Base-by-base conservation (phyloP, 176 grass and related monocot species). In the Thinopyrum elongatum region DNA sequence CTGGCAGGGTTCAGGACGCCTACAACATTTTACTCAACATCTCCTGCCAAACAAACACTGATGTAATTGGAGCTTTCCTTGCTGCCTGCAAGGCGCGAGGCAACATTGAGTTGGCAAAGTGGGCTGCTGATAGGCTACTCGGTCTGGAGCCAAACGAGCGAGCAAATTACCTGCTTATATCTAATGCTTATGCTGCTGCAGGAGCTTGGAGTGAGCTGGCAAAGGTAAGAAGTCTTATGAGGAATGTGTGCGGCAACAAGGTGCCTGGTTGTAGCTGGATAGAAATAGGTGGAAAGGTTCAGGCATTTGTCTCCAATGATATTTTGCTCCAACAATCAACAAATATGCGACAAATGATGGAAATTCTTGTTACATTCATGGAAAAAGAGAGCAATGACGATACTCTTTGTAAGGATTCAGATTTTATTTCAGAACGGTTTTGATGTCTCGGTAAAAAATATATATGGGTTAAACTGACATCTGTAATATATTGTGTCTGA, bases 241-340 rank as follows among this genome's bases (percentile, higher is more conserved):
- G 83, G 77, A 77, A 55, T 25, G 79, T 42, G 8, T 90, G 88
- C 16, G 65, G 80, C 36, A 82, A 29, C 70, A 92, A 95, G 83
- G 83, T 95, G 31, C 83, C 88, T n/a, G 93, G 90, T 19, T 92
- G 80, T 86, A 95, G 90, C 69, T 95, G 93, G 93, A 92, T 90
- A 84, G 93, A 92, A 73, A 57, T 84, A 63, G 83, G 83, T 75
- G 90, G 90, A 59, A 79, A 10, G 11, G 88, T 92, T 78, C 80
- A 55, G 46, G 84, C 86, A 60, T 95, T 95, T 86, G 88, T 95
- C 35, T 95, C 93, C 74, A 82, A 84, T 86, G 90, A 92, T 82
- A 78, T 64, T 16, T 68, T 60, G 8, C 78, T 88, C 67, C 83
- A 84, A 42, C 90, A 29, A 17, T 78, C 76, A 23, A 66, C 11